These are phyloP conservation scores for Leersia perrieri DNA, from an alignment of 176 grass and related monocot genomes.

Conservation along the genomic window DNA sequence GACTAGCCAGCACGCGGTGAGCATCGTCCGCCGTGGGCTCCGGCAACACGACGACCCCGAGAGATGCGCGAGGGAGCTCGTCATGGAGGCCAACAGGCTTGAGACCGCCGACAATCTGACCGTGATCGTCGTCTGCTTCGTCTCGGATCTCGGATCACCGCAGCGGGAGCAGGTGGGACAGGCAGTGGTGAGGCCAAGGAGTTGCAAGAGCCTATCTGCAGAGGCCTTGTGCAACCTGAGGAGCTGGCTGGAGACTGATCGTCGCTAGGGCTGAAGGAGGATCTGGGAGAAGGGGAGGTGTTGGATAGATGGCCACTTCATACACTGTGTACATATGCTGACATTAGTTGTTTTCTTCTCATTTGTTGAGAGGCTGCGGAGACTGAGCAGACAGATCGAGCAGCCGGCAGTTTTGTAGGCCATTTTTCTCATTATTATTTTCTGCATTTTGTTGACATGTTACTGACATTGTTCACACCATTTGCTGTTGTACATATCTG, in stretches of 20 bases:
- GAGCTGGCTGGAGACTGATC: conserved; percentile 58
- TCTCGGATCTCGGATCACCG: conserved; percentile 23
- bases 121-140: conserved; percentile 61
- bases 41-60: conserved; percentile 60
- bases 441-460: not conserved
- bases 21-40: conserved; percentile 50
- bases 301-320: not conserved
- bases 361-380: conserved; percentile 46
- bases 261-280: not conserved
- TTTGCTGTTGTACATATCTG: conserved; percentile 40
- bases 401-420: conserved; percentile 60
- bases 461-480: conserved; percentile 22
- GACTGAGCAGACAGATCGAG: not conserved
- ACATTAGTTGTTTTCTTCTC: conserved; percentile 22
- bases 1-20: conserved; percentile 66
- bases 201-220: conserved; percentile 57
- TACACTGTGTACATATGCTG: conserved; percentile 52
- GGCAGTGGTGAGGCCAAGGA: conserved; percentile 9
- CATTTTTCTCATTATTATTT: not conserved
- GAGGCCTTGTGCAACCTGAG: conserved; percentile 69
- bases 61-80: conserved; percentile 62
- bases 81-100: conserved; percentile 64
- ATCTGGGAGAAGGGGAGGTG: not conserved
- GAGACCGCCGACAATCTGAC: conserved; percentile 70
- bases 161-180: not conserved